These are phyloP conservation scores for Xerocomellus amylosporus DNA, from an alignment of 768 basidiomycete genomes.

Conservation along the genomic window DNA sequence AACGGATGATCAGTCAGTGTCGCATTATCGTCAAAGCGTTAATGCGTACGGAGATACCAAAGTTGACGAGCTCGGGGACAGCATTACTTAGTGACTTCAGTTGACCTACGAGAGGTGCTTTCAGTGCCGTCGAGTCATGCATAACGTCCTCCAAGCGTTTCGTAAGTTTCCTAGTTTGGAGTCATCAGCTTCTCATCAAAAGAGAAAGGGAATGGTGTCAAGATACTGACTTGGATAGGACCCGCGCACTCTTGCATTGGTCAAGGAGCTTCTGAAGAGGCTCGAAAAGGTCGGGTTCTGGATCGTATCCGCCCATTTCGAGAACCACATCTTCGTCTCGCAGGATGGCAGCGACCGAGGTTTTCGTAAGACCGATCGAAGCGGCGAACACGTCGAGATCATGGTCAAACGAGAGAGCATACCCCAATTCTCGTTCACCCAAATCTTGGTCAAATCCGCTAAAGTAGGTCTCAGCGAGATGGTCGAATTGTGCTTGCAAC, in stretches of 20 bases:
- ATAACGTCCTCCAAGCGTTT: conserved; percentile 81
- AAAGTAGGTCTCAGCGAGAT: conserved; percentile 87
- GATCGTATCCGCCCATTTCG: conserved; percentile 72
- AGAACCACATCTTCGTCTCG: conserved; percentile 76
- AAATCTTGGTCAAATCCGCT: conserved; percentile 79
- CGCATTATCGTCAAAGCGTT: not conserved
- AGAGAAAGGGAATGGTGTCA: not conserved
- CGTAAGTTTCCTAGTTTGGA: conserved; percentile 73
- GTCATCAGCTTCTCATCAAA: conserved; percentile 1
- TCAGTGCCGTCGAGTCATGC: conserved; percentile 68
- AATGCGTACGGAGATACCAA: conserved; percentile 75
- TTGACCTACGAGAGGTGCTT: conserved; percentile 65
- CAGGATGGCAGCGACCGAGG: conserved; percentile 67
- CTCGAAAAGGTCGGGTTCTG: conserved; percentile 72
- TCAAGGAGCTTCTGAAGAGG: conserved; percentile 83
- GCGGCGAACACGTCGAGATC: conserved; percentile 95
- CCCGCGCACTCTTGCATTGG: conserved; percentile 77
- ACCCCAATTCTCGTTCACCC: conserved; percentile 85
- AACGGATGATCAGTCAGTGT: not conserved
- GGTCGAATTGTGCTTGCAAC: conserved; percentile 91
- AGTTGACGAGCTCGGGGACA: conserved; percentile 81
- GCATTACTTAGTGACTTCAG: conserved; percentile 69
- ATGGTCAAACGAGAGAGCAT: conserved; percentile 76
- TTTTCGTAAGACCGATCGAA: conserved; percentile 86
- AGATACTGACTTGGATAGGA: conserved; percentile 63